A percentile compares a stretch with the other conserved stretches of the same genome.
Evolutionary conservation across 306 rosid genomes (phyloP).

Genomic region (Argentina anserina): DNA sequence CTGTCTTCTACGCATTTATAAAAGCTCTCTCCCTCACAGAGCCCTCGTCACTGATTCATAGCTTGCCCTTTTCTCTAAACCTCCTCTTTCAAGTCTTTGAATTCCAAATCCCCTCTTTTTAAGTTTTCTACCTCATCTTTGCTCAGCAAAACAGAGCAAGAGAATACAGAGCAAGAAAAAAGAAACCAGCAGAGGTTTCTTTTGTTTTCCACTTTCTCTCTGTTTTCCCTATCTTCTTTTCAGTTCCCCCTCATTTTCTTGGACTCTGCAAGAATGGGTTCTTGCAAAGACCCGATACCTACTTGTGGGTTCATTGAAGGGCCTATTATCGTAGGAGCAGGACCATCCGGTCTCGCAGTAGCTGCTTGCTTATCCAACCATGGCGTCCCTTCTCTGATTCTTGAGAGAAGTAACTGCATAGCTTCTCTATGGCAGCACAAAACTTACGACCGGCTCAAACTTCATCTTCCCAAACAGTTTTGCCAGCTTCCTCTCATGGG

Average conservation of each 20-base stretch:
- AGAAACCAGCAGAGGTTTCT: constrained; percentile 2
- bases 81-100: neutral
- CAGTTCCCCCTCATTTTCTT: neutral
- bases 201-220: neutral
- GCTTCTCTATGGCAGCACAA: constrained; percentile 79
- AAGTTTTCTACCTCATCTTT: constrained; percentile 12
- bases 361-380: constrained; percentile 68
- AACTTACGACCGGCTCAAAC: constrained; percentile 83
- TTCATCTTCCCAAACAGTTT: constrained; percentile 77
- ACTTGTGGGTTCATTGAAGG: constrained; percentile 46
- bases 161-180: constrained; percentile 28
- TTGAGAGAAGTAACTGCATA: constrained; percentile 62
- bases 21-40: constrained; percentile 3
- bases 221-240: neutral
- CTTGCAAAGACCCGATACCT: constrained; percentile 33
- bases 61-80: neutral
- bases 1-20: constrained; percentile 16
- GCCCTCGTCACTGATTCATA: constrained; percentile 14
- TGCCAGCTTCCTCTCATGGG: constrained; percentile 72
- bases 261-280: constrained; percentile 46
- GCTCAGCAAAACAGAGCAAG: neutral
- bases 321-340: constrained; percentile 89
- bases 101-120: neutral
- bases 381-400: constrained; percentile 48
- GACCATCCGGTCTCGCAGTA: constrained; percentile 90